These are phyloP conservation scores for Daedaleopsis nitida DNA, from an alignment of 768 basidiomycete species.

Conservation along the genomic window DNA sequence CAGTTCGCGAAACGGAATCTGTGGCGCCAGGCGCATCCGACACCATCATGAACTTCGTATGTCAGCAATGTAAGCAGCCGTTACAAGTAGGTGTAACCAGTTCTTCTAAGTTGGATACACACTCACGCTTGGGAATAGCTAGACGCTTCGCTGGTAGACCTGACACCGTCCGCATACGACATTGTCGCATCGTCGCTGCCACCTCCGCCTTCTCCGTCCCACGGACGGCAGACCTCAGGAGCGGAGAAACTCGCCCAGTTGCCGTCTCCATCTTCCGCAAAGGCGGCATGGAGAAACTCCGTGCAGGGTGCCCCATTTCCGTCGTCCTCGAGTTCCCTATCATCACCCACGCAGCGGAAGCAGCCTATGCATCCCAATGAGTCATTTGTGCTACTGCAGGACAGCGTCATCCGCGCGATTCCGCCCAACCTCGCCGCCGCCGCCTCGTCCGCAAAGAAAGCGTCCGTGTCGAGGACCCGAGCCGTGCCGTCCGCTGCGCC, in stretches of 20 bases:
- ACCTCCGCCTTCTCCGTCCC: constrained; percentile 46
- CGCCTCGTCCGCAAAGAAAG: constrained; percentile 45
- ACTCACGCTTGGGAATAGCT: constrained; percentile 44
- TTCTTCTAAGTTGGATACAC: neutral
- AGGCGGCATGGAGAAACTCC: constrained; percentile 65
- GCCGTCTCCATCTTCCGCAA: constrained; percentile 52
- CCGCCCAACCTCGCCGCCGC: constrained; percentile 54
- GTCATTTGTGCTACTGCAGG: constrained; percentile 89
- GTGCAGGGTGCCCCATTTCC: constrained; percentile 39
- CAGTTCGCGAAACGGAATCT: no score
- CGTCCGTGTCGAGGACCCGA: constrained; percentile 39
- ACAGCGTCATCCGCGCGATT: constrained; percentile 74
- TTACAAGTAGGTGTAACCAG: constrained; percentile 57
- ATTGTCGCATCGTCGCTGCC: constrained; percentile 76
- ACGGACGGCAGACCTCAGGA: constrained; percentile 40
- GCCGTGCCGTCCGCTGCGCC: constrained; percentile 30
- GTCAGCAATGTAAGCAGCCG: constrained; percentile 92
- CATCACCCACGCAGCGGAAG: constrained; percentile 61
- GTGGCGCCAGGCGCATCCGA: neutral
- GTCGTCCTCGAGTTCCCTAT: constrained; percentile 26
- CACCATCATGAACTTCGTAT: constrained; percentile 51
- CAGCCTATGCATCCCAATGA: constrained; percentile 70
- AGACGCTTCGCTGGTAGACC: constrained; percentile 88
- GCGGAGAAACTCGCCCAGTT: constrained; percentile 49
- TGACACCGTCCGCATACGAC: constrained; percentile 86